Evolutionary conservation across 306 rosid genomes (phyloP), one percentile per base, ranked within the genome.

Genomic region (Aeschynomene evenia): DNA sequence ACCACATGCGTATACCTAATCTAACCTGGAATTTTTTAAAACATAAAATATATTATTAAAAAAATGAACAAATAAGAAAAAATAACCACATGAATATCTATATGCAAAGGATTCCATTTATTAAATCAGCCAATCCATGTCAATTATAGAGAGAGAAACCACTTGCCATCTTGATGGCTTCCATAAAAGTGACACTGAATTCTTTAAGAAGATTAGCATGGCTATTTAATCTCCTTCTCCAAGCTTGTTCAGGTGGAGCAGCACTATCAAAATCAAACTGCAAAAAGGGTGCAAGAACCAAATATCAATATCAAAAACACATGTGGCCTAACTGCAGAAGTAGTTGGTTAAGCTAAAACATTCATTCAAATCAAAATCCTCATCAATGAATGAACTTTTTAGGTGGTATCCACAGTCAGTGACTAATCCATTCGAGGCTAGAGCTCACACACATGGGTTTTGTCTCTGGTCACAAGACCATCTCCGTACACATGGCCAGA

Each of bases 201-300:
- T 94, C 97, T 85, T 87, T 94, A 43, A 94, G 97, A 76, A 88
- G 79, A 81, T 94, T 94, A 49, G 96, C 97, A 81, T 88, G 88
- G 85, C 97, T 80, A 81, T 91, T 86, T 79, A 94, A 85, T 82
- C 80, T 87, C 81, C 92, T 94, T 75, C 99, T 91, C 99, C 99
- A 94, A 46, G 99, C 99, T 75, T 94, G 97, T 75, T 85, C 88
- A 6, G 99, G 99, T n/a, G 97, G 99, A 62, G 89, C 84, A 72
- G 99, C 88, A 77, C 96, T 91, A 78, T 94, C 99, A 66, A 72
- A 85, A 87, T 94, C 99, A 49, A 94, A 80, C 99, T 94, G 77
- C 75, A 81, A 13, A 72, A 73, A 71, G 26, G 29, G 75, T 46
- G 51, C 23, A 29, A 42, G 70, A 9, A 40, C 76, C 31, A 43